A percentile compares a stretch with the other conserved stretches of the same genome.
These are phyloP conservation scores for Fibroporia radiculosa DNA, from an alignment of 768 basidiomycete species.

Conservation along the genomic window DNA sequence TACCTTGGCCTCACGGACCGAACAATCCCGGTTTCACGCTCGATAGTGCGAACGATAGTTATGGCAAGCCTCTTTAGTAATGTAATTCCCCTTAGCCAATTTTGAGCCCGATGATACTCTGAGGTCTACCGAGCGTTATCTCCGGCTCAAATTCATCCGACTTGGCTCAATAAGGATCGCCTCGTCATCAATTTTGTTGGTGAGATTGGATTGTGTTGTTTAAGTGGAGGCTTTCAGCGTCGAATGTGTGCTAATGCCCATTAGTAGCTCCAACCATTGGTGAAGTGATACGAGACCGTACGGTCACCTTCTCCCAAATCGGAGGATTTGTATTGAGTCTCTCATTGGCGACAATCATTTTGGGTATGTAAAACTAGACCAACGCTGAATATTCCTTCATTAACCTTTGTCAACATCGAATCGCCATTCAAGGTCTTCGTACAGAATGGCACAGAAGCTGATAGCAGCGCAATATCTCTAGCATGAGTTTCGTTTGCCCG, in stretches of 20 bases:
- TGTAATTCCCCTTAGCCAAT: background rate
- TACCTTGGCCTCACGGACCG: background rate
- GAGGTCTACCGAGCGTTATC: no score
- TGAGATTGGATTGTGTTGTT: constrained; percentile 56
- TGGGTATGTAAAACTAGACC: constrained; percentile 26
- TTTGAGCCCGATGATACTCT: no score
- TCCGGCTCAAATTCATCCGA: constrained; percentile 52
- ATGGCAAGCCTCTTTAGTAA: constrained; percentile 33
- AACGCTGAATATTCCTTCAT: no score
- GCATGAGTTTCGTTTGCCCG: constrained; percentile 33
- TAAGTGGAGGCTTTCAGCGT: no score
- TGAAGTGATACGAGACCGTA: no score
- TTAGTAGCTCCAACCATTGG: no score
- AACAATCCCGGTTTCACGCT: constrained; percentile 38
- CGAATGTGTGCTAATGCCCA: no score
- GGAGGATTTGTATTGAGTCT: constrained; percentile 42
- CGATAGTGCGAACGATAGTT: constrained; percentile 27
- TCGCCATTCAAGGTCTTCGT: constrained; percentile 36
- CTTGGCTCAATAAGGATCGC: constrained; percentile 49
- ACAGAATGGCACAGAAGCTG: constrained; percentile 49
- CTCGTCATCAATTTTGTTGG: constrained; percentile 52
- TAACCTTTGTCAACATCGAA: constrained; percentile 23
- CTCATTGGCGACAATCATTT: constrained; percentile 42
- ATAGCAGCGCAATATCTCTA: constrained; percentile 47
- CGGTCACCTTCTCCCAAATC: no score